Conservation (phyloP, 2,329 filamentous ascomycete species). For the Aspergillus latus region DNA sequence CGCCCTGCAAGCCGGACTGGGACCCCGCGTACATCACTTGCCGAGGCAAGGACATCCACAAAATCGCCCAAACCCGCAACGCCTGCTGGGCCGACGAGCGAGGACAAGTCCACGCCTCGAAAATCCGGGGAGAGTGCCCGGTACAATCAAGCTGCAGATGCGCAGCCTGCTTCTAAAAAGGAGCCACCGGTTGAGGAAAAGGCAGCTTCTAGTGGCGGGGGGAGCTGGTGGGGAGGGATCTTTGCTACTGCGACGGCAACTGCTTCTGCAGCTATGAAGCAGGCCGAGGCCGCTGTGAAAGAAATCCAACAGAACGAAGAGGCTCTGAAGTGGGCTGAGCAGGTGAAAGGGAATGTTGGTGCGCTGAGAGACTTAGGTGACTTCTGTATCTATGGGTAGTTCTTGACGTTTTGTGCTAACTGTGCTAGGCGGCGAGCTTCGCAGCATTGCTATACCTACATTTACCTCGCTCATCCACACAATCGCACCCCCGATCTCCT, state of each 20-base stretch:
- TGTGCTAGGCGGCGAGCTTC: slow-evolving; percentile 75
- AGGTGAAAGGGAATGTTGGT: slow-evolving; percentile 85
- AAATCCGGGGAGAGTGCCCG: slow-evolving; percentile 77
- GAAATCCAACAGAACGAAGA: slow-evolving; percentile 97
- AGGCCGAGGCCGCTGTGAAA: slow-evolving; percentile 88
- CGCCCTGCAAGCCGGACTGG: slow-evolving; percentile 71
- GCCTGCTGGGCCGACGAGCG: slow-evolving; percentile 56
- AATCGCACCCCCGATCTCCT: slow-evolving; percentile 91
- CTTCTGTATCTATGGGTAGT: slow-evolving; percentile 22
- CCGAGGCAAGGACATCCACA: slow-evolving; percentile 51
- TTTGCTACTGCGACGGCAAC: slow-evolving; percentile 79
- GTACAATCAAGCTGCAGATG: slow-evolving; percentile 65
- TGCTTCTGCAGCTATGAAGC: slow-evolving; percentile 72
- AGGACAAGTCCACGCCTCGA: slow-evolving; percentile 62
- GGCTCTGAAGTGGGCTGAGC: slow-evolving; percentile 92
- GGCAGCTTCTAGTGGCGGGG: slow-evolving; percentile 56
- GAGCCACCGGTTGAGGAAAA: slow-evolving; percentile 46
- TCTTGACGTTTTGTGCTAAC: background rate
- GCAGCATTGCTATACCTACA: slow-evolving; percentile 83
- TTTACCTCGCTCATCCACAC: slow-evolving; percentile 95
- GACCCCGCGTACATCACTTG: slow-evolving; percentile 68
- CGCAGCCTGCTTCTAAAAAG: slow-evolving; percentile 24
- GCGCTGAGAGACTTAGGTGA: slow-evolving; percentile 73
- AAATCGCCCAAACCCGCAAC: slow-evolving; percentile 54
- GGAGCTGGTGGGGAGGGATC: slow-evolving; percentile 87